Percentiles rank a stretch among this genome's conserved stretches.
phyloP scores from a whole-genome alignment of 2,329 filamentous ascomycete genomes.

The Phialocephala sp. region DNA sequence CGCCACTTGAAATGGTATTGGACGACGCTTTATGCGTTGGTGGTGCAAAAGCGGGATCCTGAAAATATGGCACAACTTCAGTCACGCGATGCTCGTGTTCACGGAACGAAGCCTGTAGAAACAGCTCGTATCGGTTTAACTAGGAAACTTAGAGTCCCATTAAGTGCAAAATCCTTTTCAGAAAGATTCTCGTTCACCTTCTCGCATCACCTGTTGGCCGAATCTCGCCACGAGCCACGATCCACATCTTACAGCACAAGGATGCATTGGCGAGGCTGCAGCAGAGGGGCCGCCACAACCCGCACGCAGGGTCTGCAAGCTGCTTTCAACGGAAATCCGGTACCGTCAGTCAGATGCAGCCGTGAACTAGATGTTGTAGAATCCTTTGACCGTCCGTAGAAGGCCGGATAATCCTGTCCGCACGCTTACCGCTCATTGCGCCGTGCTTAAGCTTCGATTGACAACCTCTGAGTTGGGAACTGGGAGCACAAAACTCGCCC shows the following conservation, averaged over 20 bases:
- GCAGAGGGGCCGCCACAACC: slow-evolving; percentile 4
- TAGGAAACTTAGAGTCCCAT: slow-evolving; percentile 1
- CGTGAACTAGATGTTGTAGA: not conserved
- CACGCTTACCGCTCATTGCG: not conserved
- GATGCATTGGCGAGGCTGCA: not conserved
- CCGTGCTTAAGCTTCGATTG: not conserved
- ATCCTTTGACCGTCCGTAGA: not conserved
- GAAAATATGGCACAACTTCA: slow-evolving; percentile 11
- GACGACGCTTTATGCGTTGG: not conserved
- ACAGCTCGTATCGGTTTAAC: not conserved
- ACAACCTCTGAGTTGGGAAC: not conserved
- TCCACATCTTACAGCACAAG: not conserved
- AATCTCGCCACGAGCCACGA: slow-evolving; percentile 1
- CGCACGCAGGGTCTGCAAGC: slow-evolving; percentile 1
- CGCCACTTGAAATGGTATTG: not conserved
- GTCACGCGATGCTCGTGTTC: slow-evolving; percentile 6
- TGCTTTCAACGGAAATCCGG: not conserved
- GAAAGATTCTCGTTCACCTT: not conserved
- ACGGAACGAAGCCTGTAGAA: not conserved
- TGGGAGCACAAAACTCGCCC: not conserved
- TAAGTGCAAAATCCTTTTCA: not conserved
- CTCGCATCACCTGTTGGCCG: not conserved
- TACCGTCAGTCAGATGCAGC: not conserved
- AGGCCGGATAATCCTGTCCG: not conserved
- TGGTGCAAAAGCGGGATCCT: slow-evolving; percentile 11